Conservation (phyloP, 1,284 basidiomycete genomes). For the Tilletia setariae region DNA sequence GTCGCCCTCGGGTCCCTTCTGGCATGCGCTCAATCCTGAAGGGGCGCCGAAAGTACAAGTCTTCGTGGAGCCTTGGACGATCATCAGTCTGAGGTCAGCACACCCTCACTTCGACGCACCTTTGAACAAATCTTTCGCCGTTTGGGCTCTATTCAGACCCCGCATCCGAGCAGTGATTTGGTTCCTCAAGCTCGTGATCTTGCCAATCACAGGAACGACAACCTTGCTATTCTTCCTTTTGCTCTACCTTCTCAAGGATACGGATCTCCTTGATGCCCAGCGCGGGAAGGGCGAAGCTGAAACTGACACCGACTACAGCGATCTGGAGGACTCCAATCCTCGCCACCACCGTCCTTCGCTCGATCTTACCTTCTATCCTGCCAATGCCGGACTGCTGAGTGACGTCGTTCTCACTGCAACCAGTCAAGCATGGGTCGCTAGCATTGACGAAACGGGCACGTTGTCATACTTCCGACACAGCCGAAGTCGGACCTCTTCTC, state of each 20-base stretch:
- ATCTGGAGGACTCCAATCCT: not conserved
- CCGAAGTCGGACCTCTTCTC: not conserved
- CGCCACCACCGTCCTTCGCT: not conserved
- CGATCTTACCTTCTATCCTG: not conserved
- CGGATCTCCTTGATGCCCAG: conserved; percentile 83
- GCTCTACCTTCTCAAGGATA: conserved; percentile 85
- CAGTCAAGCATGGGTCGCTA: conserved; percentile 10
- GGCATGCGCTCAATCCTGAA: conserved; percentile 75
- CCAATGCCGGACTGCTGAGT: not conserved
- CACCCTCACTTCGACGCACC: conserved; percentile 59
- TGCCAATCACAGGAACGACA: conserved; percentile 79
- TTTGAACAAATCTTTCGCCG: conserved; percentile 55
- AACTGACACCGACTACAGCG: conserved; percentile 4
- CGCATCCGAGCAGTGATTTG: conserved; percentile 62
- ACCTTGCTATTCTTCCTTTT: conserved; percentile 72
- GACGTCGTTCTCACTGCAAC: conserved; percentile 1
- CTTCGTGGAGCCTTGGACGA: conserved; percentile 72
- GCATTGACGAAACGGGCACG: conserved; percentile 3
- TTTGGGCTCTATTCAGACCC: conserved; percentile 52
- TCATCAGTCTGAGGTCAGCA: conserved; percentile 51
- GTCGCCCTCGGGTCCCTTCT: conserved; percentile 59
- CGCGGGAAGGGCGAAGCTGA: conserved; percentile 49
- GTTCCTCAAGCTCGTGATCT: conserved; percentile 74
- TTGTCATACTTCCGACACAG: conserved; percentile 7
- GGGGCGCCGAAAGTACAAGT: conserved; percentile 72